These are phyloP conservation scores for Geranium incanum DNA, from an alignment of 441 rosid genomes.

Conservation along the genomic window DNA sequence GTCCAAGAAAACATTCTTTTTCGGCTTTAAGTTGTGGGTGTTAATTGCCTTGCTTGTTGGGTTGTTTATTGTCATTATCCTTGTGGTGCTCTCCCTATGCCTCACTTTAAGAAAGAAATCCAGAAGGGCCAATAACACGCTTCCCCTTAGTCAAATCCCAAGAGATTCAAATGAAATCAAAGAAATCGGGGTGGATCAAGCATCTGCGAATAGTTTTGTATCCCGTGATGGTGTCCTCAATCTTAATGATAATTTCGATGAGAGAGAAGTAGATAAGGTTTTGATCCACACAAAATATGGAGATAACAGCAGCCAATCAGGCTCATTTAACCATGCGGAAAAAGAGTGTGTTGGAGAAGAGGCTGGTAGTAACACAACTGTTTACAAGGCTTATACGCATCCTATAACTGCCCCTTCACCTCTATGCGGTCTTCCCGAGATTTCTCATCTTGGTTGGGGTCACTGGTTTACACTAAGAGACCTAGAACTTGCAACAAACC, in stretches of 20 bases:
- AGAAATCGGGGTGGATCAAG: constrained; percentile 71
- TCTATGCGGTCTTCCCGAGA: too few relatives aligned
- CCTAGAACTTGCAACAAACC: too few relatives aligned
- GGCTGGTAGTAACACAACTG: constrained; percentile 43
- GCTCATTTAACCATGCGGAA: constrained; percentile 61
- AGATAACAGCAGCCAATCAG: constrained; percentile 53
- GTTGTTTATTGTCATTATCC: constrained; percentile 53
- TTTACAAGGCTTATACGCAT: constrained; percentile 51
- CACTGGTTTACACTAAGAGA: too few relatives aligned
- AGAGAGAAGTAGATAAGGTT: constrained; percentile 60
- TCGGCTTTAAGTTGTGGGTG: constrained; percentile 73
- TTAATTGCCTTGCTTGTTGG: constrained; percentile 54
- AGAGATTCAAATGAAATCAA: constrained; percentile 78
- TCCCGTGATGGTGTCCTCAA: constrained; percentile 23
- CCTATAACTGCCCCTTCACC: constrained; percentile 6
- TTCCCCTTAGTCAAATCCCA: constrained; percentile 65
- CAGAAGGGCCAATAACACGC: constrained; percentile 40
- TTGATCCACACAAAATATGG: constrained; percentile 59
- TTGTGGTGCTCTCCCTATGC: constrained; percentile 48
- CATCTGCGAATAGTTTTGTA: constrained; percentile 37
- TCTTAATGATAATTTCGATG: constrained; percentile 55
- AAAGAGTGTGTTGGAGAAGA: constrained; percentile 25
- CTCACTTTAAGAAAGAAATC: constrained; percentile 60
- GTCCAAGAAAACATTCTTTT: constrained; percentile 53
- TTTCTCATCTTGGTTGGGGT: too few relatives aligned